Evolutionary conservation across 2,329 filamentous ascomycete species (phyloP), one percentile per base, ranked within the genome.

Genomic region (Ilyonectria robusta): DNA sequence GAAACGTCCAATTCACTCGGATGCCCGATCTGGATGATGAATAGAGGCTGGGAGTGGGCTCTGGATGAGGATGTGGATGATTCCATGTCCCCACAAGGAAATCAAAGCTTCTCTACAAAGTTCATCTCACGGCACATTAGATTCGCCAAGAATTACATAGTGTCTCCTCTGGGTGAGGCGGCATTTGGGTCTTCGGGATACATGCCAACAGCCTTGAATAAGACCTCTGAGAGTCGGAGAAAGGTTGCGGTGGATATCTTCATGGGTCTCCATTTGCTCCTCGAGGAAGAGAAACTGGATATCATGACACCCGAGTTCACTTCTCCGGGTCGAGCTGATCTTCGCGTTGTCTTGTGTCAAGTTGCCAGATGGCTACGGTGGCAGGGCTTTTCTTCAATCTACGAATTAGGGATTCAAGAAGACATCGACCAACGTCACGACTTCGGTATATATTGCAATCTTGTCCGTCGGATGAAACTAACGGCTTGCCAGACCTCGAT

Each of bases 201-300:
- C 75, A 83, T 95, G 61, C 92, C 93, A 31, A 93, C 91, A 0
- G 88, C 86, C 2, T 64, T 82, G 3, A 80, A 80, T 55, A 81
- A 86, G 58, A 87, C 84, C 61, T 83, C 87, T 42, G 88, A 89
- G 63, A 84, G 85, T 56, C 87, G 90, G 48, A 85, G 87, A 62
- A 91, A 85, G 75, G 81, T 90, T 61, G 86, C 92, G 37, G 83
- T 92, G 77, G 88, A 93, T 75, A 85, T 93, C 58, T 87, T 95
- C 42, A 84, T 97, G 70, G 92, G 89, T 1, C 84, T 99, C 13
- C 96, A 99, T 81, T 84, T 98, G 3, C 84, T 97, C n/a, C 87
- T 93, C 0, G 95, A 99, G 78, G 96, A 99, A 78, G 87, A 93
- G 69, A 98, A 97, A 77, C 87, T 99, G 2, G 89, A 93, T 67